Evolutionary conservation across 2,329 filamentous ascomycete species (phyloP), one percentile per base, ranked within the genome.

Genomic region (Drechslera avenae): DNA sequence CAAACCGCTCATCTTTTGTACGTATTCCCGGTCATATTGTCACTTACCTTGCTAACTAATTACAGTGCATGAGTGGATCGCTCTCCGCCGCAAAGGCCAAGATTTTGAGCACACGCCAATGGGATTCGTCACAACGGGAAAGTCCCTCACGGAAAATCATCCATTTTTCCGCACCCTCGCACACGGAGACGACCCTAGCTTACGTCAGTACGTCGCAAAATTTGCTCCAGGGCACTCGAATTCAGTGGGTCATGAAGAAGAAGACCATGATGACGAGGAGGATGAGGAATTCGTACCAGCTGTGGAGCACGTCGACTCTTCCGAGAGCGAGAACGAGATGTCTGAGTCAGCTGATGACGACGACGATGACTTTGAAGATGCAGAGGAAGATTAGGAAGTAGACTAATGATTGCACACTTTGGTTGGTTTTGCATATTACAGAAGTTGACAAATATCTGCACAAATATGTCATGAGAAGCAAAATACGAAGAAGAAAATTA

Each of bases 21-120:
- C n/a, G 55, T 57, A 47, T 52, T 30, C 28, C 17, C 41, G 5
- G 16, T 1, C 17, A 31, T 12, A 16, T 37, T 75, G 73, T 16
- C 77, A 78, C 78, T 4, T 71, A 16, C 13, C 14, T 17, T 64
- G 59, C 46, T 54, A 51, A 56, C 26, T 12, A 28, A 10, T 7
- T 4, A 30, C 4, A 56, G 54, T 86, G 0, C 75, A 81, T 17
- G 83, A 86, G 37, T 86, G 83, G 83, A 69, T 86, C 0, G 71
- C 79, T 0, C 52, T 83, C 0, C 75, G 80, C 1, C 78, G 83
- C 1, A 80, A 80, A 31, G 79, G 79, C 0, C 81, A 85, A 48
- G 83, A 86, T 50, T 78, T 86, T 43, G 61, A 77, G 12, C 80
- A 85, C 19, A 86, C 82, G 0, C 84, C 83, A 0, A 85, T 86